These are phyloP conservation scores for Collariella sp. DNA, from an alignment of 495 filamentous ascomycete species.

Conservation along the genomic window DNA sequence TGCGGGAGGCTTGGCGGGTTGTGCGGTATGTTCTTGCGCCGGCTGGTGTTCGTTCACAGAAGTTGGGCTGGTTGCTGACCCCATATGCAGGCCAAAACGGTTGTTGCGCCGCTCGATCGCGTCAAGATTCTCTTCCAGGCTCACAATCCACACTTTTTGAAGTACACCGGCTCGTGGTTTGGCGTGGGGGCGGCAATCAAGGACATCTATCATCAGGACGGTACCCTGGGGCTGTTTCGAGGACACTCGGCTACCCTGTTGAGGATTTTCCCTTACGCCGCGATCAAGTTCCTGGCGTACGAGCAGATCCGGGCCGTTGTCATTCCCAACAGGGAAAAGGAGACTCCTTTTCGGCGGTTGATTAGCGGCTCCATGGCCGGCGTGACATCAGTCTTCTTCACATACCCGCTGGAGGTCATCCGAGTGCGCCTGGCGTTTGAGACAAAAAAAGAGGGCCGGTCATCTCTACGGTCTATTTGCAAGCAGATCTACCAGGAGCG, in stretches of 20 bases:
- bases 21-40: slow-evolving; percentile 52
- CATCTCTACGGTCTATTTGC: slow-evolving; percentile 63
- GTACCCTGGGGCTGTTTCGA: slow-evolving; percentile 68
- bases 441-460: slow-evolving; percentile 59
- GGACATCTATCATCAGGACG: slow-evolving; percentile 72
- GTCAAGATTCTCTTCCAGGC: slow-evolving; percentile 99
- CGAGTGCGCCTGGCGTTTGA: slow-evolving; percentile 91
- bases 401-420: slow-evolving; percentile 88
- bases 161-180: slow-evolving; percentile 81
- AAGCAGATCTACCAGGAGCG: slow-evolving; percentile 76
- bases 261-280: slow-evolving; percentile 94
- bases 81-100: slow-evolving; percentile 69
- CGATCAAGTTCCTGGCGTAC: slow-evolving; percentile 95
- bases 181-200: slow-evolving; percentile 69
- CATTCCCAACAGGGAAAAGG: slow-evolving; percentile 60
- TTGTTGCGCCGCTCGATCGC: slow-evolving; percentile 90
- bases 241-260: slow-evolving; percentile 91
- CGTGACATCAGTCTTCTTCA: slow-evolving; percentile 84
- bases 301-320: slow-evolving; percentile 79
- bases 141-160: slow-evolving; percentile 83
- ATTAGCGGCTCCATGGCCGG: slow-evolving; percentile 74
- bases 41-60: neutral
- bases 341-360: slow-evolving; percentile 72
- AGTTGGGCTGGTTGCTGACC: neutral
- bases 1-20: slow-evolving; percentile 82